Conservation (phyloP, 2,329 filamentous ascomycete genomes). For the Hypoxylon sp. region DNA sequence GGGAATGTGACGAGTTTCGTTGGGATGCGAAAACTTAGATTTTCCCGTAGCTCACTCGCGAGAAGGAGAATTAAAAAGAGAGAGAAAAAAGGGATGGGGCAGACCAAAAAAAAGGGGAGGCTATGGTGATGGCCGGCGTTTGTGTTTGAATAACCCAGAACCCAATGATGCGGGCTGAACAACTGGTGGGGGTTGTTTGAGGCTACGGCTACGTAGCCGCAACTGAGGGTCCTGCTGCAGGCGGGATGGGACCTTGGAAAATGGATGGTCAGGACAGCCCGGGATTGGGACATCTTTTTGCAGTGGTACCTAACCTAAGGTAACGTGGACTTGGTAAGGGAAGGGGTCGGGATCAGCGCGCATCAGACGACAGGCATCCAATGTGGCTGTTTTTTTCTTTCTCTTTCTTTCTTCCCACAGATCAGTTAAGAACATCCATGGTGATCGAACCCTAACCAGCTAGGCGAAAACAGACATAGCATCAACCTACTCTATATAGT, state of each 20-base stretch:
- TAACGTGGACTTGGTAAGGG: conserved; percentile 6
- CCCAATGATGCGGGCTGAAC: conserved; percentile 25
- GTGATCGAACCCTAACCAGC: too few relatives aligned
- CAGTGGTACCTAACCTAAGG: conserved; percentile 4
- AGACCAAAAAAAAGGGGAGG: conserved; percentile 20
- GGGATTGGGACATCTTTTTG: conserved; percentile 5
- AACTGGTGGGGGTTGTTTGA: conserved; percentile 35
- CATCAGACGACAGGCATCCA: conserved; percentile 24
- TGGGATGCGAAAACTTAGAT: conserved; percentile 7
- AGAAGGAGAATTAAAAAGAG: conserved; percentile 4
- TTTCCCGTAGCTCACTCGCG: conserved; percentile 19
- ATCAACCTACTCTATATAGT: too few relatives aligned
- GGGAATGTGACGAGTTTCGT: conserved; percentile 29
- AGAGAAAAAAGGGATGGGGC: conserved; percentile 2
- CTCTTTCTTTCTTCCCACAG: conserved; percentile 11
- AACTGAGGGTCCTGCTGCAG: conserved; percentile 22
- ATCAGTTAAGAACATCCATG: too few relatives aligned
- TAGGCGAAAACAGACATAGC: too few relatives aligned
- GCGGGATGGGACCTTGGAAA: conserved; percentile 24
- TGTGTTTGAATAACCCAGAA: conserved; percentile 30
- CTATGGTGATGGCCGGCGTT: conserved; percentile 23
- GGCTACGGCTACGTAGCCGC: conserved; percentile 33
- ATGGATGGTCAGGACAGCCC: conserved; percentile 4
- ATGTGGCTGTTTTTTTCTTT: conserved; percentile 25
- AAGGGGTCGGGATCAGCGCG: conserved; percentile 26